A percentile compares a stretch with the other conserved stretches of the same genome.
These are phyloP conservation scores for Farysia itapuensis DNA, from an alignment of 1,284 basidiomycete species.

Conservation along the genomic window DNA sequence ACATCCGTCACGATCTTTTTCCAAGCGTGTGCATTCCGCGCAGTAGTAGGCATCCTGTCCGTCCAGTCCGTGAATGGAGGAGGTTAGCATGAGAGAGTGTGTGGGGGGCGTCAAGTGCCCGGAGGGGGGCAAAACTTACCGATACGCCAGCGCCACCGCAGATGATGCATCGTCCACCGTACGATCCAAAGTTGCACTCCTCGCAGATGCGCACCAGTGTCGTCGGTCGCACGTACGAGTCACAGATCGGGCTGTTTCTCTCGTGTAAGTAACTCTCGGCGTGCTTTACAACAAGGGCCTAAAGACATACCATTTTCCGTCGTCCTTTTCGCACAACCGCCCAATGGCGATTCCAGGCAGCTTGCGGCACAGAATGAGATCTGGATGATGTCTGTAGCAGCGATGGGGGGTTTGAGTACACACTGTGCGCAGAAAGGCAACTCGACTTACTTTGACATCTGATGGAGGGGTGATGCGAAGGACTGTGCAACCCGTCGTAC, in stretches of 20 bases:
- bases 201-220: conserved; percentile 97
- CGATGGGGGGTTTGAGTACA: no score
- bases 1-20: conserved; percentile 97
- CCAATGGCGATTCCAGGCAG: conserved; percentile 94
- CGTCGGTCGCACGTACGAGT: conserved; percentile 97
- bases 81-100: no score
- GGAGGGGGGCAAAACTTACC: conserved; percentile 23
- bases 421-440: no score
- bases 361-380: conserved; percentile 94
- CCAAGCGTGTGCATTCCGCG: conserved; percentile 77
- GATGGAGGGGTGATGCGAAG: no score
- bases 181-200: conserved; percentile 96
- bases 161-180: conserved; percentile 94
- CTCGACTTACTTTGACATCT: no score
- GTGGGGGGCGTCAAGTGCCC: no score
- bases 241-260: conserved; percentile 84
- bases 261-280: background rate
- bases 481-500: no score
- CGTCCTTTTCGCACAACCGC: conserved; percentile 96
- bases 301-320: conserved; percentile 89
- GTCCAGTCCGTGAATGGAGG: no score
- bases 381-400: conserved; percentile 64
- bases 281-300: background rate
- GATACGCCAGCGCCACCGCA: conserved; percentile 64
- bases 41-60: conserved; percentile 58